Percentiles rank a stretch among this genome's conserved stretches.
Evolutionary conservation across 306 rosid genomes (phyloP).

Genomic region (Acacia crassicarpa): DNA sequence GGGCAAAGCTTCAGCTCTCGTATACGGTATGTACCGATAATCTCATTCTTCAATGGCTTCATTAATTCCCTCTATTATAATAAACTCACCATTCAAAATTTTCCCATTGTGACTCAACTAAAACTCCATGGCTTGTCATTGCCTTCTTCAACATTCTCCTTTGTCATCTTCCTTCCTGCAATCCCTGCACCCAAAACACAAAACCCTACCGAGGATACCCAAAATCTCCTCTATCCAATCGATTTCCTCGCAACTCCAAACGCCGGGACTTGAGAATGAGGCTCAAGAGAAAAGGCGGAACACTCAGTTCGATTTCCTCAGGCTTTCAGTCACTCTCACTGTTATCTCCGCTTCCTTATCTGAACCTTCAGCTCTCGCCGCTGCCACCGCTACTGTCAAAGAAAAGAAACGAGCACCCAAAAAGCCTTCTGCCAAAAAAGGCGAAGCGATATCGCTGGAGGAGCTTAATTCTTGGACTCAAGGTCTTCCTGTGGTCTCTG

Average conservation of each 20-base stretch:
- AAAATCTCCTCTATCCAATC: conserved; percentile 34
- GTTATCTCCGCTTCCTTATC: conserved; percentile 69
- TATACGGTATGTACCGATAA: neutral
- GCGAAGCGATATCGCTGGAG: conserved; percentile 65
- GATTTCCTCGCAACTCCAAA: conserved; percentile 45
- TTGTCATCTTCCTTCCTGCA: conserved; percentile 31
- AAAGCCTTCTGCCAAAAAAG: conserved; percentile 54
- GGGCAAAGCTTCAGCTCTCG: conserved; percentile 2
- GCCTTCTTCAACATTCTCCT: conserved; percentile 38
- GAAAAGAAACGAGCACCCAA: conserved; percentile 52
- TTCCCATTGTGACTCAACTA: neutral
- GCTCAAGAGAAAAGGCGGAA: conserved; percentile 25
- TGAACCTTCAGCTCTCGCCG: conserved; percentile 24
- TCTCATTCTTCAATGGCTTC: conserved; percentile 10
- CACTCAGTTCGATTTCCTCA: conserved; percentile 51
- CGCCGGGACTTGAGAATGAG: conserved; percentile 29
- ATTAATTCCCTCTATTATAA: conserved; percentile 23
- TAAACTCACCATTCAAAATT: neutral
- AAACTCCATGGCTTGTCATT: conserved; percentile 63
- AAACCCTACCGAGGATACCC: conserved; percentile 2
- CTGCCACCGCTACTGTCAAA: conserved; percentile 54
- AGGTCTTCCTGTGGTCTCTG: conserved; percentile 74
- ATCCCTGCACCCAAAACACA: conserved; percentile 37
- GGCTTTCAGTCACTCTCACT: conserved; percentile 71
- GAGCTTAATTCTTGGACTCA: conserved; percentile 69